phyloP scores from a whole-genome alignment of 192 early-diverging fungal genomes.

The Coemansia sp. region DNA sequence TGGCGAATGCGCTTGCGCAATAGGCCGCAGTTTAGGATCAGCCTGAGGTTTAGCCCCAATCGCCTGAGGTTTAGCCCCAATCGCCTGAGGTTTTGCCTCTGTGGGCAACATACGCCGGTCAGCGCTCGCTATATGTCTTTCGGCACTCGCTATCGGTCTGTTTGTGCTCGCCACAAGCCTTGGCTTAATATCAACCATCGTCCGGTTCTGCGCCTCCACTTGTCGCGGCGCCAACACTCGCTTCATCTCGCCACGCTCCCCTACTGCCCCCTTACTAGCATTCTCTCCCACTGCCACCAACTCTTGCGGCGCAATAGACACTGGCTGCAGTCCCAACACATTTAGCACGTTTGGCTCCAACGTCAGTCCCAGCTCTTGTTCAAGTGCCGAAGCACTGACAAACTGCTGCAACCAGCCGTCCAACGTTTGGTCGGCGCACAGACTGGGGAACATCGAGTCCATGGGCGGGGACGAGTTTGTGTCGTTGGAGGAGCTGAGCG shows the following conservation, averaged over 20 bases:
- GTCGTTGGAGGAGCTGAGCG: conserved; percentile 31
- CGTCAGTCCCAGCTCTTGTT: not conserved
- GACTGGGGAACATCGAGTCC: no score
- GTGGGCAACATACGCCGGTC: no score
- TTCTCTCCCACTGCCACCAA: conserved; percentile 35
- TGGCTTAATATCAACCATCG: conserved; percentile 17
- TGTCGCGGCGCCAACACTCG: not conserved
- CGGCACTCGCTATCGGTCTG: no score
- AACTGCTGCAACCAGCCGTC: conserved; percentile 54
- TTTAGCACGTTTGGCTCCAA: conserved; percentile 17
- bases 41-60: not conserved
- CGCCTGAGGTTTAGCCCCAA: not conserved
- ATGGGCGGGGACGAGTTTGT: no score
- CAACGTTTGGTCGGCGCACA: conserved; percentile 18
- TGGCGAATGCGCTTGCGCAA: conserved; percentile 27
- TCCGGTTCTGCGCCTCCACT: conserved; percentile 32
- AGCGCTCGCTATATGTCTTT: no score
- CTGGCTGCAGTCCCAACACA: conserved; percentile 23
- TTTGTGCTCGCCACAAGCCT: no score
- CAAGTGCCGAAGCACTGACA: conserved; percentile 36
- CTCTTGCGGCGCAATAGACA: conserved; percentile 45
- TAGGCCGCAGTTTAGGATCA: conserved; percentile 13
- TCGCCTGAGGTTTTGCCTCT: not conserved
- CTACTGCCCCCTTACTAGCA: conserved; percentile 12
- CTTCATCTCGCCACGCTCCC: not conserved